These are phyloP conservation scores for Leishmania tarentolae DNA, from an alignment of 208 protist species.

Conservation along the genomic window DNA sequence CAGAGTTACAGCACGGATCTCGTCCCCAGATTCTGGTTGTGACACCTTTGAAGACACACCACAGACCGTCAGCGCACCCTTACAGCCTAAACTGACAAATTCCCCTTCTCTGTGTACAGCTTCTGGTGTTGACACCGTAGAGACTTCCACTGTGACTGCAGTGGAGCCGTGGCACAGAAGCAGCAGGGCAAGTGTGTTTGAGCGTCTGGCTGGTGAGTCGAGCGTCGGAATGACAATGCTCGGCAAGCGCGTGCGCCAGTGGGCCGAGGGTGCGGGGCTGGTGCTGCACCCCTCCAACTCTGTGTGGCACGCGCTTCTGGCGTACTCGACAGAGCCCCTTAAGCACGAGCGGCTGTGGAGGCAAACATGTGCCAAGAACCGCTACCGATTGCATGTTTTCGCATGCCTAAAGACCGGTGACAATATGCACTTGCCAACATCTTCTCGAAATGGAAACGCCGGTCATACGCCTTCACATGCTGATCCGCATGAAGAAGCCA, in stretches of 20 bases:
- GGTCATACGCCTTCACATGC: neutral
- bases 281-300: constrained; percentile 3
- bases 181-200: constrained; percentile 6
- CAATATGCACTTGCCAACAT: neutral
- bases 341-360: constrained; percentile 27
- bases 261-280: constrained; percentile 31
- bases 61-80: neutral
- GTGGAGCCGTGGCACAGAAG: neutral
- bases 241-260: constrained; percentile 29
- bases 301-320: constrained; percentile 4
- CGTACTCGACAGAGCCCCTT: constrained; percentile 5
- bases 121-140: neutral
- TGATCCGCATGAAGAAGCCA: neutral
- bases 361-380: constrained; percentile 16
- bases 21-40: neutral
- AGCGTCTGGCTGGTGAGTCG: constrained; percentile 13
- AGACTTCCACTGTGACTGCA: neutral
- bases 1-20: neutral
- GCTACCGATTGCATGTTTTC: constrained; percentile 7
- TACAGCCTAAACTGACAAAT: neutral
- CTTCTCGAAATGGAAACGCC: neutral
- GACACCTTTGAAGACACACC: neutral
- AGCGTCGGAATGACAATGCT: constrained; percentile 14
- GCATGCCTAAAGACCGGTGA: neutral
- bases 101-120: neutral